Conservation (phyloP, 1,284 basidiomycete species). For the Austropuccinia psidii region DNA sequence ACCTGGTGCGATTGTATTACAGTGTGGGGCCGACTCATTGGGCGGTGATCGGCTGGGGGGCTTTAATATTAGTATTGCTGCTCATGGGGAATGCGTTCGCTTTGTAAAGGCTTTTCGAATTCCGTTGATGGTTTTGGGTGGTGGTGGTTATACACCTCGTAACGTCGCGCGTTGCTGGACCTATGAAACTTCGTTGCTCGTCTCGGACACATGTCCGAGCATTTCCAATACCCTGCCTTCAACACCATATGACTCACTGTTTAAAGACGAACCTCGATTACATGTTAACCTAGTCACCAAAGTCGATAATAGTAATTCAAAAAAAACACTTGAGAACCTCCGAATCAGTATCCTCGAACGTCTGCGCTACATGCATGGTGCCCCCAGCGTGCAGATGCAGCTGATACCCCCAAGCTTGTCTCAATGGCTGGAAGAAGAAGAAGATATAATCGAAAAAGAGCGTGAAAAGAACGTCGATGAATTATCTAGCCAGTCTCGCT, state of each 20-base stretch:
- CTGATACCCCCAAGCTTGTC: slow-evolving; percentile 89
- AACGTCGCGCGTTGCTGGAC: slow-evolving; percentile 98
- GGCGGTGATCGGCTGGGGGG: slow-evolving; percentile 90
- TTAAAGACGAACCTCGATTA: slow-evolving; percentile 81
- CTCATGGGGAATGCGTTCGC: slow-evolving; percentile 94
- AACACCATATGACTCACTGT: slow-evolving; percentile 89
- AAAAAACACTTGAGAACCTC: slow-evolving; percentile 73
- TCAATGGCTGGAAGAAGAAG: slow-evolving; percentile 69
- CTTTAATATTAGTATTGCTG: slow-evolving; percentile 98
- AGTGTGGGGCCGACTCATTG: slow-evolving; percentile 94
- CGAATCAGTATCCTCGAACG: slow-evolving; percentile 79
- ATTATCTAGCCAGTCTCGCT: neutral
- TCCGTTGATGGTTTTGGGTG: slow-evolving; percentile 82
- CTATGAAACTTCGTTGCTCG: slow-evolving; percentile 91
- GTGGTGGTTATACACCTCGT: slow-evolving; percentile 90
- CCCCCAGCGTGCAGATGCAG: slow-evolving; percentile 91
- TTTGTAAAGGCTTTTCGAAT: slow-evolving; percentile 88
- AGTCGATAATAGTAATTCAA: slow-evolving; percentile 86
- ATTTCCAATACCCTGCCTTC: slow-evolving; percentile 78
- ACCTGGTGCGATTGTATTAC: slow-evolving; percentile 84
- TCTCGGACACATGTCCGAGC: slow-evolving; percentile 57
- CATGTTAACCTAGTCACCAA: slow-evolving; percentile 78
- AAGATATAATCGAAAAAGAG: slow-evolving; percentile 47
- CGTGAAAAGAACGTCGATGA: slow-evolving; percentile 13
- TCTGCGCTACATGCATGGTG: slow-evolving; percentile 83